Evolutionary conservation across 2,329 filamentous ascomycete species (phyloP).

Genomic region (Aspergillus glaucus): DNA sequence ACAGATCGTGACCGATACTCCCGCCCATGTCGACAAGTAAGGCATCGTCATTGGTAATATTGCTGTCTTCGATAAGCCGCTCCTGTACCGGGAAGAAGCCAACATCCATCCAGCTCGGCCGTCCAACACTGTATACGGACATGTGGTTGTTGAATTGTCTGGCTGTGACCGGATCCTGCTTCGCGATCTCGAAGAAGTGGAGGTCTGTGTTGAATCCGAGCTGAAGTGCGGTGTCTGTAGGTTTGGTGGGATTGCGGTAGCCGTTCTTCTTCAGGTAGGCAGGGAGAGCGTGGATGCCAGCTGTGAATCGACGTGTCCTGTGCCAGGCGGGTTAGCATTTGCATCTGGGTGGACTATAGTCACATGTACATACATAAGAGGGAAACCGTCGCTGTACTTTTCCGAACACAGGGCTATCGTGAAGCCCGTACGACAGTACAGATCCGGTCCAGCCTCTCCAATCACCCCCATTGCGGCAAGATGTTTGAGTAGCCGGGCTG

Average conservation of each 20-base stretch:
- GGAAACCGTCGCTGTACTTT: slow-evolving; percentile 21
- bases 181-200: slow-evolving; percentile 18
- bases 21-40: slow-evolving; percentile 41
- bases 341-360: background rate
- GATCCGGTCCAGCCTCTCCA: slow-evolving; percentile 23
- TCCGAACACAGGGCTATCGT: slow-evolving; percentile 20
- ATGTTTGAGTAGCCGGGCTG: slow-evolving; percentile 29
- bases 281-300: slow-evolving; percentile 13
- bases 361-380: slow-evolving; percentile 16
- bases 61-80: slow-evolving; percentile 9
- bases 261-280: slow-evolving; percentile 16
- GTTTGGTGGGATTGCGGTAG: slow-evolving; percentile 18
- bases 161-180: slow-evolving; percentile 10
- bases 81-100: slow-evolving; percentile 21
- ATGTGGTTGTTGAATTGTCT: slow-evolving; percentile 18
- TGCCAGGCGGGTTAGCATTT: background rate
- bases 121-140: slow-evolving; percentile 12
- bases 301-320: slow-evolving; percentile 14
- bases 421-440: slow-evolving; percentile 29
- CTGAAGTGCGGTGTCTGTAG: slow-evolving; percentile 18
- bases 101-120: slow-evolving; percentile 15
- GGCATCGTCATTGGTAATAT: slow-evolving; percentile 11
- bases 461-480: slow-evolving; percentile 31
- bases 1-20: slow-evolving; percentile 35
- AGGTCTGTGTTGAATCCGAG: slow-evolving; percentile 17